Percentiles rank a stretch among this genome's conserved stretches.
These are phyloP conservation scores for bread wheat (Triticum aestivum) DNA, from an alignment of 176 grass and related monocot species.

Conservation along the genomic window DNA sequence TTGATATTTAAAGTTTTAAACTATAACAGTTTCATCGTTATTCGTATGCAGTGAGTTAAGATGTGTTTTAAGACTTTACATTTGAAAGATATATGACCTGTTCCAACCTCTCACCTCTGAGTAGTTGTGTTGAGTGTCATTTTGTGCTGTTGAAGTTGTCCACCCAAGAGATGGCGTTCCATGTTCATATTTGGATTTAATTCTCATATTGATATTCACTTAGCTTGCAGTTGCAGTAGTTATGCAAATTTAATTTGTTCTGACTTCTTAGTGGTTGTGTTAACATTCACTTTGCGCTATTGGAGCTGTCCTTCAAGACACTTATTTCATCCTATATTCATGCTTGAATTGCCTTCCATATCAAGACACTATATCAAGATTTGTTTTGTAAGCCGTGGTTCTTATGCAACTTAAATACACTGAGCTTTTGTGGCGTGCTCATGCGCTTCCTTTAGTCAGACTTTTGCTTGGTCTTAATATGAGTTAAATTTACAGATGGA, in stretches of 20 bases:
- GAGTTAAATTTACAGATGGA: constrained; percentile 70
- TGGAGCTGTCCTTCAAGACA: constrained; percentile 1
- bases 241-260: constrained; percentile 14
- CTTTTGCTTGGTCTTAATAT: constrained; percentile 17
- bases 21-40: background rate
- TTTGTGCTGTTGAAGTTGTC: background rate
- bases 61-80: constrained; percentile 21
- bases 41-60: background rate
- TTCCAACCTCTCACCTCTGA: background rate
- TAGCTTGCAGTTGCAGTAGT: constrained; percentile 1
- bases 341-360: constrained; percentile 6
- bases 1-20: background rate
- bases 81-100: constrained; percentile 10
- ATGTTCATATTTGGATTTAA: background rate
- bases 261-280: background rate
- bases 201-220: constrained; percentile 7
- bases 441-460: background rate
- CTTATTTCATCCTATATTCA: constrained; percentile 6
- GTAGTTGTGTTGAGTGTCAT: constrained; percentile 1
- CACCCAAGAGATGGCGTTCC: background rate
- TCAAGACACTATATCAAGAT: constrained; percentile 5
- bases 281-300: constrained; percentile 8
- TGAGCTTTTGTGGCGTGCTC: constrained; percentile 2
- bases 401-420: constrained; percentile 7
- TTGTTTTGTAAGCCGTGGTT: constrained; percentile 2